These are phyloP conservation scores for Plasmodium knowlesi DNA, from an alignment of 169 alveolate species.

Conservation along the genomic window DNA sequence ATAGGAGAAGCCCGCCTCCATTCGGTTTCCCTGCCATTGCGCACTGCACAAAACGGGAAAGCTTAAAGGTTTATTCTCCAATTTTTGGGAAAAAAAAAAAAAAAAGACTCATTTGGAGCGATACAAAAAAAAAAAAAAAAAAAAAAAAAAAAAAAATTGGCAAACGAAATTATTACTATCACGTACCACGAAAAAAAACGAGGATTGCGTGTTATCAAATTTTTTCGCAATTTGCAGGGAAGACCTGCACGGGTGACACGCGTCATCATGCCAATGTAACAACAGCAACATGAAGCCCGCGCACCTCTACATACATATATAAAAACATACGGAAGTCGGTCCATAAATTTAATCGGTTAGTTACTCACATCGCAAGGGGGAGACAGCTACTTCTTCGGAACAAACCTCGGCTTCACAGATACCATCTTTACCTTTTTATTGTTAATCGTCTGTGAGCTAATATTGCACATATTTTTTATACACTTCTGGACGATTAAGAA, in stretches of 20 bases:
- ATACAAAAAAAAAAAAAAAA: conserved; percentile 5
- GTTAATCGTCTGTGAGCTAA: conserved; percentile 64
- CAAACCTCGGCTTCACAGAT: conserved; percentile 53
- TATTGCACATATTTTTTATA: conserved; percentile 51
- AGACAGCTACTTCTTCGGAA: conserved; percentile 3
- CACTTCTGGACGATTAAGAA: conserved; percentile 60
- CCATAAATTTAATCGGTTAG: neutral
- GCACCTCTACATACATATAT: neutral
- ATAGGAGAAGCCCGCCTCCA: neutral
- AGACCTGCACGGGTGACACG: neutral
- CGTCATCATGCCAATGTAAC: neutral
- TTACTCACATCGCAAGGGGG: neutral
- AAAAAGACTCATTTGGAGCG: neutral
- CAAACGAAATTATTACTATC: neutral
- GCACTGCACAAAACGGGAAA: neutral
- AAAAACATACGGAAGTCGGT: neutral
- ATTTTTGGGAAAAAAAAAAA: neutral
- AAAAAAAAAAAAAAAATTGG: neutral
- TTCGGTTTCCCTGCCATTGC: neutral
- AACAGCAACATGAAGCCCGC: neutral
- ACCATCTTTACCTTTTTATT: conserved; percentile 69
- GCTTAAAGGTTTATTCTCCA: neutral
- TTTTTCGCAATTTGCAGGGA: neutral
- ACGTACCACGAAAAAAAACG: neutral
- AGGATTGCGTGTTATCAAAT: neutral